phyloP scores from a whole-genome alignment of 2,329 filamentous ascomycete genomes.

The Proliferodiscus dingleyae region DNA sequence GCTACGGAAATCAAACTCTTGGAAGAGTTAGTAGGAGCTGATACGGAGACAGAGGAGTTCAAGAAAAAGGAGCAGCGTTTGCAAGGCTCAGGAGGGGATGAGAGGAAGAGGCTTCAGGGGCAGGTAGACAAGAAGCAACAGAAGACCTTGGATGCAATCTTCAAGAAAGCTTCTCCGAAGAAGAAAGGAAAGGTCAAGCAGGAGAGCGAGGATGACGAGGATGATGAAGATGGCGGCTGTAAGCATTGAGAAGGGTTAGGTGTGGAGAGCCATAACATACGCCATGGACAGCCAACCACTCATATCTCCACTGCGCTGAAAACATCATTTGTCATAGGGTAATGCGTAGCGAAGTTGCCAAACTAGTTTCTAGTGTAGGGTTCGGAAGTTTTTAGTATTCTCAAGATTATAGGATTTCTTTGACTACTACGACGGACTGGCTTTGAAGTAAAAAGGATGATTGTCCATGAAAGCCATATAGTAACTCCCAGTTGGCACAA shows the following conservation, averaged over 20 bases:
- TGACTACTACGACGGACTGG: no score
- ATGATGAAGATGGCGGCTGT: conserved; percentile 25
- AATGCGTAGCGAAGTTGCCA: no score
- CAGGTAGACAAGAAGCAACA: conserved; percentile 59
- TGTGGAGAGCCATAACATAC: no score
- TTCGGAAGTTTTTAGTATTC: no score
- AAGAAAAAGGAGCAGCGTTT: conserved; percentile 58
- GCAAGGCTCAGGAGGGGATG: conserved; percentile 60
- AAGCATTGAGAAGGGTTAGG: conserved; percentile 17
- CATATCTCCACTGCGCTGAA: no score
- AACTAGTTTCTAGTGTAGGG: no score
- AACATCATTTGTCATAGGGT: no score
- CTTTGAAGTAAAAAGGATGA: no score
- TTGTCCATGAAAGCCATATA: no score
- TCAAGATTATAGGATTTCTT: no score
- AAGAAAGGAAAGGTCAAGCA: conserved; percentile 36
- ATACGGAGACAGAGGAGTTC: conserved; percentile 71
- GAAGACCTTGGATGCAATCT: conserved; percentile 34
- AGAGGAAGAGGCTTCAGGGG: conserved; percentile 70
- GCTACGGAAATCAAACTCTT: conserved; percentile 91
- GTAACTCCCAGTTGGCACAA: no score
- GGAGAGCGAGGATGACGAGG: conserved; percentile 22
- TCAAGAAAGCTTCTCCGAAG: conserved; percentile 33
- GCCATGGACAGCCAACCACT: no score
- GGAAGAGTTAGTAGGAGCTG: conserved; percentile 81